Evolutionary conservation across 192 early-diverging fungal species (phyloP).

Genomic region (Dissophora globulifera): DNA sequence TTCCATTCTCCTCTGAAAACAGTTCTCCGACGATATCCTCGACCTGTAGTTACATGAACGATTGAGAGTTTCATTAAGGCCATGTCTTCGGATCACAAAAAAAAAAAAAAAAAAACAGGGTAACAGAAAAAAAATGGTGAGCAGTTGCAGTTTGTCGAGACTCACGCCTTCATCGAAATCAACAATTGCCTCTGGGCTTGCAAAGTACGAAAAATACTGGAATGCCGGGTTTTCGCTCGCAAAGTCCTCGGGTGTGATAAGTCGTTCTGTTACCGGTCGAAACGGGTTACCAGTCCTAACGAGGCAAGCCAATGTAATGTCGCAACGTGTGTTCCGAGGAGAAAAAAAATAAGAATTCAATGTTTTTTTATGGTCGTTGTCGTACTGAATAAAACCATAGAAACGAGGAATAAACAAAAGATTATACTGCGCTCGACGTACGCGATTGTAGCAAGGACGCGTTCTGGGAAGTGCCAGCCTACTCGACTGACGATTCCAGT

Average conservation of each 20-base stretch:
- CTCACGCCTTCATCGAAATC: not conserved
- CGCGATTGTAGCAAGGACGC: slow-evolving; percentile 7
- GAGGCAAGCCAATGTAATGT: too few relatives aligned
- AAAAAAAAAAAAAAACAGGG: not conserved
- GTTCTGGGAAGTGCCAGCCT: slow-evolving; percentile 16
- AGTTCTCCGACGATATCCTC: not conserved
- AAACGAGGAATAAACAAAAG: slow-evolving; percentile 4
- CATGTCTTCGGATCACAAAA: not conserved
- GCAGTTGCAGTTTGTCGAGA: too few relatives aligned
- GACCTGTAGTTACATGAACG: not conserved
- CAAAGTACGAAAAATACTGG: slow-evolving; percentile 13
- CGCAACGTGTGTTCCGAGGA: too few relatives aligned
- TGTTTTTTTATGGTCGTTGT: too few relatives aligned
- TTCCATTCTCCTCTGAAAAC: not conserved
- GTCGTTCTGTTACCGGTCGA: not conserved
- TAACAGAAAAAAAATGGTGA: too few relatives aligned
- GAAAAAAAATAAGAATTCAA: too few relatives aligned
- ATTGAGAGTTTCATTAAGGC: not conserved
- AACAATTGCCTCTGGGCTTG: not conserved
- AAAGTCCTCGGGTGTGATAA: not conserved
- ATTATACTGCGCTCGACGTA: not conserved
- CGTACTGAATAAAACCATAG: too few relatives aligned
- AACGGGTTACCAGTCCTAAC: slow-evolving; percentile 17
- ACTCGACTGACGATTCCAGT: not conserved
- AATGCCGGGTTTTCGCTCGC: slow-evolving; percentile 14